Percentiles rank a stretch among this genome's conserved stretches.
Conservation (phyloP, 2,329 filamentous ascomycete genomes). For the Colletotrichum abscissum region DNA sequence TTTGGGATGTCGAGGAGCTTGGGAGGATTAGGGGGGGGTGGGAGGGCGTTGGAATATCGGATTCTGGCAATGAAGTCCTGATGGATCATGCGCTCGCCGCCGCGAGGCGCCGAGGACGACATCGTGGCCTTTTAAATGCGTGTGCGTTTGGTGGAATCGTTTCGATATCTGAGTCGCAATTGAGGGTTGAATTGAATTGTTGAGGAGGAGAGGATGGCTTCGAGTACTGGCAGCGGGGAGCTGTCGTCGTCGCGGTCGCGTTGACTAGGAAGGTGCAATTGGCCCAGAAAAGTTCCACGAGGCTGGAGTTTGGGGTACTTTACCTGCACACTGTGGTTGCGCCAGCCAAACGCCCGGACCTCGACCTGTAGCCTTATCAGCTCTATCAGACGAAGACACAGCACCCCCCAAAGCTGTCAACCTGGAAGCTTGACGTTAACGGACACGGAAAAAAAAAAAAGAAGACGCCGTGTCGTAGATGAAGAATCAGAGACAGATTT, state of each 20-base stretch:
- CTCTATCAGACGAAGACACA: constrained; percentile 23
- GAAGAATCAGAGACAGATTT: constrained; percentile 18
- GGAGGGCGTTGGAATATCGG: constrained; percentile 94
- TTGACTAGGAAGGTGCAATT: constrained; percentile 26
- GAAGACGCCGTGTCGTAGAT: neutral
- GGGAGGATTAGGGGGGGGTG: constrained; percentile 91
- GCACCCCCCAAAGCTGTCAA: neutral
- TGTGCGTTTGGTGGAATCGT: neutral
- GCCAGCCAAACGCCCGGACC: constrained; percentile 24
- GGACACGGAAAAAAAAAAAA: neutral
- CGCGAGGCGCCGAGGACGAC: constrained; percentile 50
- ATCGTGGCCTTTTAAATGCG: constrained; percentile 35
- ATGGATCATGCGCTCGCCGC: constrained; percentile 73
- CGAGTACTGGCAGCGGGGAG: constrained; percentile 3
- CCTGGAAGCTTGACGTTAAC: neutral
- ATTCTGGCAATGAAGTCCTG: constrained; percentile 98
- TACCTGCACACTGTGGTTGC: neutral
- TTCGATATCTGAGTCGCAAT: neutral
- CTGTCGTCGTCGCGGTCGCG: constrained; percentile 29
- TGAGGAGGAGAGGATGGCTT: neutral
- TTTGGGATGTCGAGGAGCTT: constrained; percentile 98
- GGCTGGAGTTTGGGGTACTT: constrained; percentile 27
- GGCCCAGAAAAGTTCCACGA: constrained; percentile 36
- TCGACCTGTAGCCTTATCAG: constrained; percentile 23
- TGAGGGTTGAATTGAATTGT: neutral